A percentile compares a stretch with the other conserved stretches of the same genome.
phyloP scores from a whole-genome alignment of 2,329 filamentous ascomycete species.

The Arthrobotrys sinensis region DNA sequence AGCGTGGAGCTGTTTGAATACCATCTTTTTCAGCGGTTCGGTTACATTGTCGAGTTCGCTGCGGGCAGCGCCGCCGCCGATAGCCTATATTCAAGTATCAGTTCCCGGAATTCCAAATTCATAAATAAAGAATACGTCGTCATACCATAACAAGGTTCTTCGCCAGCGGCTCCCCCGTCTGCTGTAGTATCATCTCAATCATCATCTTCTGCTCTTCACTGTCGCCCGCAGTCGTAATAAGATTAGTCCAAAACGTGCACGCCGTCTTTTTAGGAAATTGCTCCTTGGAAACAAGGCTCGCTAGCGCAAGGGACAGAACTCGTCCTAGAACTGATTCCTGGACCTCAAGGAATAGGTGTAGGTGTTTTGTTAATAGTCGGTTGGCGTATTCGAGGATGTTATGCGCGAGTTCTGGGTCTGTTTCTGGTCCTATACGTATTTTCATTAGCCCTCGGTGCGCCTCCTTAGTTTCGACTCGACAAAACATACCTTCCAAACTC shows the following conservation, averaged over 20 bases:
- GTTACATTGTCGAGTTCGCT: slow-evolving; percentile 81
- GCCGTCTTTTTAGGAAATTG: slow-evolving; percentile 82
- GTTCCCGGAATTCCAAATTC: neutral
- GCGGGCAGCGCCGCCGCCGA: slow-evolving; percentile 78
- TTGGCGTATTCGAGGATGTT: slow-evolving; percentile 81
- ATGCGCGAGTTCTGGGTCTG: slow-evolving; percentile 80
- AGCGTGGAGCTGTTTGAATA: slow-evolving; percentile 73
- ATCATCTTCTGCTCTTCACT: slow-evolving; percentile 69
- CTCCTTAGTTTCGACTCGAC: slow-evolving; percentile 45
- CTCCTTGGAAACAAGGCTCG: slow-evolving; percentile 79
- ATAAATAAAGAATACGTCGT: neutral
- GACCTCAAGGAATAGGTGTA: slow-evolving; percentile 75
- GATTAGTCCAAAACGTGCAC: slow-evolving; percentile 80
- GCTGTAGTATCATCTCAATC: slow-evolving; percentile 64
- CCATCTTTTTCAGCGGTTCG: slow-evolving; percentile 80
- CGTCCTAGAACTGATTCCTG: slow-evolving; percentile 73
- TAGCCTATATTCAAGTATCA: slow-evolving; percentile 69
- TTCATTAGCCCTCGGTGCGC: neutral
- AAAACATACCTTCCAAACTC: slow-evolving; percentile 73
- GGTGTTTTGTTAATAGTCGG: slow-evolving; percentile 75
- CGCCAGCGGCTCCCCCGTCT: slow-evolving; percentile 64
- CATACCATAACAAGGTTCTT: slow-evolving; percentile 64
- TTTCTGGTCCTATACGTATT: slow-evolving; percentile 72
- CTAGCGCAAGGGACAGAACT: slow-evolving; percentile 78
- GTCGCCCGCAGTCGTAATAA: slow-evolving; percentile 69